phyloP scores from a whole-genome alignment of 1,139 yeast species.

The Candida gigantensis region DNA sequence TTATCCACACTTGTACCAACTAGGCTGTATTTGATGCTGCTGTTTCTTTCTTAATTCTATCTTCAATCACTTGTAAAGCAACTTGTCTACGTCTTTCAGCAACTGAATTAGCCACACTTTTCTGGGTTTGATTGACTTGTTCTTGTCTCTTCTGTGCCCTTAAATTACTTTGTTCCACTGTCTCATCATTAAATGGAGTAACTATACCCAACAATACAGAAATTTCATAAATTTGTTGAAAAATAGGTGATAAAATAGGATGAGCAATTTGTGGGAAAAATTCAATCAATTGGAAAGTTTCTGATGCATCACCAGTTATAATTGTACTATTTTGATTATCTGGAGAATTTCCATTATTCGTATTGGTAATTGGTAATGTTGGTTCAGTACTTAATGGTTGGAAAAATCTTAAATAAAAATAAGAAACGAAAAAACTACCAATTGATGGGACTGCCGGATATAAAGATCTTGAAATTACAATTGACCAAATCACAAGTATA shows the following conservation, averaged over 20 bases:
- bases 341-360: constrained; percentile 19
- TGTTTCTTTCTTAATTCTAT: constrained; percentile 51
- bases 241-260: constrained; percentile 54
- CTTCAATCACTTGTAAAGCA: constrained; percentile 81
- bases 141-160: constrained; percentile 64
- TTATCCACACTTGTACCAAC: neutral
- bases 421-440: constrained; percentile 67
- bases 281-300: constrained; percentile 78
- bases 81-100: constrained; percentile 87
- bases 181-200: constrained; percentile 68
- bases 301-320: constrained; percentile 83
- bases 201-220: constrained; percentile 58
- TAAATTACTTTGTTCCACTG: constrained; percentile 70
- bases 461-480: constrained; percentile 33
- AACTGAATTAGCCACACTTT: constrained; percentile 53
- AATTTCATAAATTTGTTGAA: constrained; percentile 54
- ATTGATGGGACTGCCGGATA: constrained; percentile 68
- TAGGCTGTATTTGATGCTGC: constrained; percentile 3
- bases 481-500: constrained; percentile 47
- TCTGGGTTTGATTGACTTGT: constrained; percentile 41
- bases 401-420: constrained; percentile 75
- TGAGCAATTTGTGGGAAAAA: constrained; percentile 70
- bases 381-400: constrained; percentile 49
- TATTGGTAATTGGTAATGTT: constrained; percentile 38
- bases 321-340: constrained; percentile 26